Percentiles rank a stretch among this genome's conserved stretches.
Evolutionary conservation across 306 rosid genomes (phyloP).

Genomic region (Glycine soja): DNA sequence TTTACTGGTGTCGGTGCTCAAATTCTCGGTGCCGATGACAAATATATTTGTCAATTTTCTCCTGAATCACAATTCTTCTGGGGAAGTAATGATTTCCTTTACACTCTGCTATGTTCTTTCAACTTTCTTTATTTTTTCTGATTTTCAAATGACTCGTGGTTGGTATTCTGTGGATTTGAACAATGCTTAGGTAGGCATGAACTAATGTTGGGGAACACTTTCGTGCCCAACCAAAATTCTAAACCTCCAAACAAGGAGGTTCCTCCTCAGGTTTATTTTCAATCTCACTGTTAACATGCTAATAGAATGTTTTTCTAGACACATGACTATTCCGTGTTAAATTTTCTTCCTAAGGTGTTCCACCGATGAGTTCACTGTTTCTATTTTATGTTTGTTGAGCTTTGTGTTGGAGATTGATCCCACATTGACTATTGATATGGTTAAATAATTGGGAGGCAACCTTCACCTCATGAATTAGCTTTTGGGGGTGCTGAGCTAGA

Average conservation of each 20-base stretch:
- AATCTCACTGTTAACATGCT: too few relatives aligned
- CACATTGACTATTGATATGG: not conserved
- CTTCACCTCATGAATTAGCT: too few relatives aligned
- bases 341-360: not conserved
- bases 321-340: not conserved
- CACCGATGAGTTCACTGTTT: not conserved
- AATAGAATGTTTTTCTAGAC: not conserved
- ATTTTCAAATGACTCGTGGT: not conserved
- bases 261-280: conserved; percentile 69
- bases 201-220: conserved; percentile 82
- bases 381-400: not conserved
- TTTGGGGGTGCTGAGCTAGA: too few relatives aligned
- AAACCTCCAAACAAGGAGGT: conserved; percentile 86
- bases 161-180: not conserved
- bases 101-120: conserved; percentile 1
- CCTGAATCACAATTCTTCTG: conserved; percentile 73
- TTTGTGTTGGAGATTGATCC: not conserved
- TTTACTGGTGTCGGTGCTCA: conserved; percentile 92
- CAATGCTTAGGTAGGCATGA: conserved; percentile 79
- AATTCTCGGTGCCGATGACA: conserved; percentile 88
- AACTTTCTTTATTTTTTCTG: not conserved
- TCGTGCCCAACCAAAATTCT: conserved; percentile 54
- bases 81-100: conserved; percentile 69
- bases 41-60: conserved; percentile 82
- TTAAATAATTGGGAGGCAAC: not conserved